Evolutionary conservation across 2,329 filamentous ascomycete genomes (phyloP).

Genomic region (Akanthomyces muscarius): DNA sequence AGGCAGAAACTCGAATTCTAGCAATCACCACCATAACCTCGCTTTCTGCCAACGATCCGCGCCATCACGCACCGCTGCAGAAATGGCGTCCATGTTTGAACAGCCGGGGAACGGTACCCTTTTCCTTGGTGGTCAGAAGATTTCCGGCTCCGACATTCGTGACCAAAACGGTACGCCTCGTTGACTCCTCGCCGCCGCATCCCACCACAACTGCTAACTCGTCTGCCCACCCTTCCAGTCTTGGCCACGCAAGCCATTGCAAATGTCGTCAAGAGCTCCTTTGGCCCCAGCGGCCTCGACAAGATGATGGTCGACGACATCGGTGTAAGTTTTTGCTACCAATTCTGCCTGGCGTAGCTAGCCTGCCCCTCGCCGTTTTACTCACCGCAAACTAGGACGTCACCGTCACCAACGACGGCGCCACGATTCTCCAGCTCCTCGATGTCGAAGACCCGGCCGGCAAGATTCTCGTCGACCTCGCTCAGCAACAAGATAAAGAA

Average conservation of each 20-base stretch:
- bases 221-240: conserved; percentile 48
- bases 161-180: conserved; percentile 78
- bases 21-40: conserved; percentile 6
- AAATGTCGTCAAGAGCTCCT: conserved; percentile 98
- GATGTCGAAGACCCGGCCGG: conserved; percentile 97
- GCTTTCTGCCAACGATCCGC: conserved; percentile 13
- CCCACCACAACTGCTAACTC: conserved; percentile 20
- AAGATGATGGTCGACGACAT: conserved; percentile 99
- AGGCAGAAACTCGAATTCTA: conserved; percentile 16
- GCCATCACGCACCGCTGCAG: conserved; percentile 9
- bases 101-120: conserved; percentile 92
- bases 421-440: conserved; percentile 89
- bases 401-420: conserved; percentile 97
- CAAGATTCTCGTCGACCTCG: conserved; percentile 96
- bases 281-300: conserved; percentile 92
- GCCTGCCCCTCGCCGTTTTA: conserved; percentile 17
- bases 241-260: conserved; percentile 94
- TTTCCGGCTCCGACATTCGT: conserved; percentile 91
- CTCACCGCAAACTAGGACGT: conserved; percentile 63
- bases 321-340: conserved; percentile 56
- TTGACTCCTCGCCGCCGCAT: conserved; percentile 14
- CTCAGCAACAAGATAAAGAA: conserved; percentile 98
- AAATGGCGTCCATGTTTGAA: conserved; percentile 94
- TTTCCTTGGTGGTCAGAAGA: conserved; percentile 96
- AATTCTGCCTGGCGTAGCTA: not conserved